phyloP scores from a whole-genome alignment of 192 early-diverging fungal species.

The Dissophora ornata region DNA sequence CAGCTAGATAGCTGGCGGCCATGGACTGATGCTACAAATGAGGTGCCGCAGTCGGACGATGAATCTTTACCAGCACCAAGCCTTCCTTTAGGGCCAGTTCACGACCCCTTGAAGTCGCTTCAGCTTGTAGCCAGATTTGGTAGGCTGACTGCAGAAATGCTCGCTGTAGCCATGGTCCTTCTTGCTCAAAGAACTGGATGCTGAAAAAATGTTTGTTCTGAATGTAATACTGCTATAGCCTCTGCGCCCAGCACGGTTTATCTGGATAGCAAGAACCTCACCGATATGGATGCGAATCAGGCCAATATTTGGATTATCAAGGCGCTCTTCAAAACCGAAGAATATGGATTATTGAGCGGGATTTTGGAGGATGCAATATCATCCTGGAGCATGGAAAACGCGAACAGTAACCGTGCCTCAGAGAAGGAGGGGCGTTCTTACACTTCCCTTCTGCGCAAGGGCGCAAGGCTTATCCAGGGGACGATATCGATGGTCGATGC shows the following conservation, averaged over 20 bases:
- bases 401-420: constrained; percentile 23
- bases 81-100: constrained; percentile 31
- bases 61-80: not conserved
- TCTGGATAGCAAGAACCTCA: constrained; percentile 52
- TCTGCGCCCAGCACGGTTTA: constrained; percentile 53
- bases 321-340: constrained; percentile 47
- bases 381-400: constrained; percentile 57
- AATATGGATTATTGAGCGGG: constrained; percentile 53
- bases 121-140: constrained; percentile 38
- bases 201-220: too few species aligned
- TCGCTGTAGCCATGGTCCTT: too few species aligned
- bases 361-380: constrained; percentile 56
- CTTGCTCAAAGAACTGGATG: too few species aligned
- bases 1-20: constrained; percentile 62
- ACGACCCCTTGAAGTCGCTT: constrained; percentile 35
- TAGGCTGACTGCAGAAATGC: too few species aligned
- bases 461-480: constrained; percentile 43
- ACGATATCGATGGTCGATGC: constrained; percentile 49
- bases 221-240: constrained; percentile 24
- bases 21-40: constrained; percentile 11
- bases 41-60: not conserved
- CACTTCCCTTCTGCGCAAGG: constrained; percentile 27
- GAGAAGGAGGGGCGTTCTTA: constrained; percentile 16
- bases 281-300: constrained; percentile 65
- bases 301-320: constrained; percentile 61